Evolutionary conservation across 1,284 basidiomycete species (phyloP).

Genomic region (Cutaneotrichosporon sp.): DNA sequence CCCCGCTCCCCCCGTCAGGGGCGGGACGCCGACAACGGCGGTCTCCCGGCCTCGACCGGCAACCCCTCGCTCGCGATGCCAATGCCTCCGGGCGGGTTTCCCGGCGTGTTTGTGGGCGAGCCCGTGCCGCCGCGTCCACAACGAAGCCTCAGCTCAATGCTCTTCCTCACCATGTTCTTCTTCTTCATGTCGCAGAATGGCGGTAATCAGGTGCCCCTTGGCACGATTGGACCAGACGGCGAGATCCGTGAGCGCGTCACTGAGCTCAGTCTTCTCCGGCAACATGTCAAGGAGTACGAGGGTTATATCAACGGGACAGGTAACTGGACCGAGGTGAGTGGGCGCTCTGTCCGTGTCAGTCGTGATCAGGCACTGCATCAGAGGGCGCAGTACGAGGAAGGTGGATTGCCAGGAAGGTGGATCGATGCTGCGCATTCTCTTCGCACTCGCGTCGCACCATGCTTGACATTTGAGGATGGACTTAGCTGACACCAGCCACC

Average conservation of each 20-base stretch:
- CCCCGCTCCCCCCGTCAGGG: conserved; percentile 8
- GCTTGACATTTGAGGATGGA: not conserved
- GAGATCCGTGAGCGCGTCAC: conserved; percentile 35
- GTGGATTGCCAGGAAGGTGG: not conserved
- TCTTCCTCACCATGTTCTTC: conserved; percentile 30
- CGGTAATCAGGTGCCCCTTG: conserved; percentile 31
- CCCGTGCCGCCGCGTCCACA: conserved; percentile 28
- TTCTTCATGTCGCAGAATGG: conserved; percentile 52
- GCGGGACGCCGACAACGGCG: not conserved
- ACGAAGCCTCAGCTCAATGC: conserved; percentile 42
- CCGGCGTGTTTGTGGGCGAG: conserved; percentile 23
- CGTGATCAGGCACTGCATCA: not conserved
- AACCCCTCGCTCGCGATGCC: conserved; percentile 5
- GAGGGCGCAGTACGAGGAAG: not conserved
- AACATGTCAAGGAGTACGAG: conserved; percentile 36
- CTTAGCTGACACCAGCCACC: conserved; percentile 30
- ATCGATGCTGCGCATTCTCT: no score
- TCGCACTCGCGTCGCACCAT: not conserved
- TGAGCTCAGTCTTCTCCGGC: conserved; percentile 37
- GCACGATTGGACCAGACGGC: conserved; percentile 40
- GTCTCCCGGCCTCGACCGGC: not conserved
- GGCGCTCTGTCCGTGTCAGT: not conserved
- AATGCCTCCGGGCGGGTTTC: conserved; percentile 11
- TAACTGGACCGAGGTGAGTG: conserved; percentile 47
- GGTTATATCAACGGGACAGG: conserved; percentile 40